These are phyloP conservation scores for Stephania cephalantha DNA, from an alignment of 164 flowering plant species.

Conservation along the genomic window DNA sequence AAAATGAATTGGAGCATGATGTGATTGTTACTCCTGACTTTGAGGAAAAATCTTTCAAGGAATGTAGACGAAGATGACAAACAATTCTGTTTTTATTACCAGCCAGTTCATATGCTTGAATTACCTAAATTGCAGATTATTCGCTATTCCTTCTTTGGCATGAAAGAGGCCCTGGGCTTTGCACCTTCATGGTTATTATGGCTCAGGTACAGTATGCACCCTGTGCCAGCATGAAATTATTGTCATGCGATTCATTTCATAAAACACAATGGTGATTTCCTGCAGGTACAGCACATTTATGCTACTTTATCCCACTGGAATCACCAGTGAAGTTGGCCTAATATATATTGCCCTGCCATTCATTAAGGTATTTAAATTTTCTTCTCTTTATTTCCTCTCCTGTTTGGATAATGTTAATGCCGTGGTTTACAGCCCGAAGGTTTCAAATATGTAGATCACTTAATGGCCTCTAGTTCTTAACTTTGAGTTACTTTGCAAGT, in stretches of 20 bases:
- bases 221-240: constrained; percentile 1
- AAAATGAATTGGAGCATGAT: background rate
- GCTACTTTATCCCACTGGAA: constrained; percentile 75
- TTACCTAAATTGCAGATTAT: constrained; percentile 48
- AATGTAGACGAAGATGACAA: background rate
- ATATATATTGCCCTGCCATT: constrained; percentile 66
- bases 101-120: background rate
- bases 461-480: background rate
- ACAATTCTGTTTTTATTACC: background rate
- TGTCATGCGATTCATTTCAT: constrained; percentile 5
- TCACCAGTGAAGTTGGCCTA: constrained; percentile 87
- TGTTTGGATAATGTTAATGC: no score
- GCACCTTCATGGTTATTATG: constrained; percentile 88
- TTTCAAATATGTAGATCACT: no score
- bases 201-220: constrained; percentile 74
- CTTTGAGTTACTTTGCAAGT: background rate
- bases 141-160: constrained; percentile 84
- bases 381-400: background rate
- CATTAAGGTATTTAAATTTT: constrained; percentile 50
- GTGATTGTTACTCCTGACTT: background rate
- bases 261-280: constrained; percentile 2
- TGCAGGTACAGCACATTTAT: constrained; percentile 93
- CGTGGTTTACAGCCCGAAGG: no score
- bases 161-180: constrained; percentile 78
- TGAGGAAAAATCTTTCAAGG: no score